Percentiles rank a stretch among this genome's conserved stretches.
These are phyloP conservation scores for Rosa chinensis DNA, from an alignment of 306 rosid genomes.

Conservation along the genomic window DNA sequence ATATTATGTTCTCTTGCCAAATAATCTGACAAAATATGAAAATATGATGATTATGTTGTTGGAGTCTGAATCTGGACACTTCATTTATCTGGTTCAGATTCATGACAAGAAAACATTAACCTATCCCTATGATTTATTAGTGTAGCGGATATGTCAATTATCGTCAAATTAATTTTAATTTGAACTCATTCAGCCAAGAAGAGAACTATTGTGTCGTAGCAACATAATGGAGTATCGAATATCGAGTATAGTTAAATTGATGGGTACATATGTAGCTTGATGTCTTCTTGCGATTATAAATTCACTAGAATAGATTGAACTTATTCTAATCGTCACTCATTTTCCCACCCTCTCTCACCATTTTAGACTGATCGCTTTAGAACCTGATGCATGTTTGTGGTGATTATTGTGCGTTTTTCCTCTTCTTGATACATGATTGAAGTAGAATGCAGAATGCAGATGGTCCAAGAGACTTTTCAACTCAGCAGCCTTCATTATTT, in stretches of 20 bases:
- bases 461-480: slow-evolving; percentile 10
- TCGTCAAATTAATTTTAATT: neutral
- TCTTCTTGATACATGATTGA: slow-evolving; percentile 9
- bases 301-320: neutral
- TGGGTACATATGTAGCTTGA: too few relatives aligned
- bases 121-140: too few relatives aligned
- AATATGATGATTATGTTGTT: neutral
- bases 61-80: neutral
- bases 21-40: neutral
- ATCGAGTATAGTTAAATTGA: too few relatives aligned
- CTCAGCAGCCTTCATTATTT: slow-evolving; percentile 9
- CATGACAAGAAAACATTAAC: neutral
- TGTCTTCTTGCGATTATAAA: too few relatives aligned
- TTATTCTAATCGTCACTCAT: neutral
- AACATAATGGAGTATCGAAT: too few relatives aligned
- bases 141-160: neutral
- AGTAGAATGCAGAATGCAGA: neutral
- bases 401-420: neutral
- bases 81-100: neutral
- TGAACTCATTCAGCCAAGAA: neutral
- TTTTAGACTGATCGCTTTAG: neutral
- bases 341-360: neutral
- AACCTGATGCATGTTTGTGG: neutral
- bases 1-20: neutral
- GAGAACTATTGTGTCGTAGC: neutral